These are phyloP conservation scores for Cutaneotrichosporon daszewskae DNA, from an alignment of 1,284 basidiomycete species.

Conservation along the genomic window DNA sequence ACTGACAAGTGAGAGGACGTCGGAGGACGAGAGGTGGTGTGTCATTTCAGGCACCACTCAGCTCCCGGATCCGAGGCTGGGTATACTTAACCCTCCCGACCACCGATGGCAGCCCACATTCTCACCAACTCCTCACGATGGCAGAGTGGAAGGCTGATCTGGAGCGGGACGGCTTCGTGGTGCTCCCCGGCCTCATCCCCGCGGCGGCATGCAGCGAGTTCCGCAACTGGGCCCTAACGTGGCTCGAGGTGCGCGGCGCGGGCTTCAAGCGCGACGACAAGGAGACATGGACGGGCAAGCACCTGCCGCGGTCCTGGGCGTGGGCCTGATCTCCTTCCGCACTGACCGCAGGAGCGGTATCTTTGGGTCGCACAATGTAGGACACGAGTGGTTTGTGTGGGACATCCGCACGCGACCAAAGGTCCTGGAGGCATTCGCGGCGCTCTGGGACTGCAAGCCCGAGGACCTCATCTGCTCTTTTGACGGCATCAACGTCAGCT, in stretches of 20 bases:
- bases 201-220: slow-evolving; percentile 9
- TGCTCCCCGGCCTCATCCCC: slow-evolving; percentile 13
- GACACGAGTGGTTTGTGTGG: slow-evolving; percentile 40
- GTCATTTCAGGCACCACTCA: background rate
- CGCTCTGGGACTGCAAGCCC: slow-evolving; percentile 36
- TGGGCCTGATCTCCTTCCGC: no score
- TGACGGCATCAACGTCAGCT: slow-evolving; percentile 25
- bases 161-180: slow-evolving; percentile 16
- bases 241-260: slow-evolving; percentile 20
- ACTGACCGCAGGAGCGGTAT: no score
- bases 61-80: no score
- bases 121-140: no score
- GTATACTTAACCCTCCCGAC: no score
- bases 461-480: slow-evolving; percentile 37
- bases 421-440: slow-evolving; percentile 27
- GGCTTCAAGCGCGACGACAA: slow-evolving; percentile 37
- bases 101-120: no score
- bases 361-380: slow-evolving; percentile 28
- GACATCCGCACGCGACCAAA: slow-evolving; percentile 26
- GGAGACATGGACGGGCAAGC: slow-evolving; percentile 26
- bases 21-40: no score
- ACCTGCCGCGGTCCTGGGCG: slow-evolving; percentile 22
- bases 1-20: background rate
- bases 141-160: slow-evolving; percentile 9
- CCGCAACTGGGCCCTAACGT: slow-evolving; percentile 9